Percentiles rank a stretch among this genome's conserved stretches.
These are phyloP conservation scores for Epichloe scottii DNA, from an alignment of 2,329 filamentous ascomycete species.

Conservation along the genomic window DNA sequence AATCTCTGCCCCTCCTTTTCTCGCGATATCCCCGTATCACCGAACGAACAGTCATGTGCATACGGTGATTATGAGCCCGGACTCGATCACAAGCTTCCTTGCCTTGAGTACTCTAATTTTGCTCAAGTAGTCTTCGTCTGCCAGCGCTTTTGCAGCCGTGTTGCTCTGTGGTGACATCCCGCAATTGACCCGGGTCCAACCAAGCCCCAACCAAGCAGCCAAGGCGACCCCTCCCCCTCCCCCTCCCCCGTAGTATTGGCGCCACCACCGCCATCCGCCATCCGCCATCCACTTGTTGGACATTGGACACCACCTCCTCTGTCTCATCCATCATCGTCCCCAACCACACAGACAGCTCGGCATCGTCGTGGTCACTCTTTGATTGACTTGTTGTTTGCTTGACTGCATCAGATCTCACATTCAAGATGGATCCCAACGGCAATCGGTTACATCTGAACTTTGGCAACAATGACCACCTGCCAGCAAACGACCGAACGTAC, in stretches of 20 bases:
- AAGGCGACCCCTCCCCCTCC: not conserved
- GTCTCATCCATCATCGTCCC: not conserved
- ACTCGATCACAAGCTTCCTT: too few species aligned
- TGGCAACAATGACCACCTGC: constrained; percentile 51
- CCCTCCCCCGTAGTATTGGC: not conserved
- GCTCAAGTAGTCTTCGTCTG: too few species aligned
- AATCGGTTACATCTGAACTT: constrained; percentile 56
- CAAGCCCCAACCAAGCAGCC: not conserved
- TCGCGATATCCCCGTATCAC: too few species aligned
- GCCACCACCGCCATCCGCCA: not conserved
- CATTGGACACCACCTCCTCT: not conserved
- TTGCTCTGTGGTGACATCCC: not conserved
- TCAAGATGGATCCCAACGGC: constrained; percentile 40
- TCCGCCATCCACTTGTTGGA: not conserved
- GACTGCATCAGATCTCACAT: not conserved
- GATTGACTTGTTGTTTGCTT: too few species aligned
- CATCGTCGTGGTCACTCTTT: too few species aligned
- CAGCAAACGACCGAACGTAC: constrained; percentile 54
- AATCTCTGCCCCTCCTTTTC: not conserved
- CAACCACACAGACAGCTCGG: too few species aligned
- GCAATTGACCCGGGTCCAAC: not conserved
- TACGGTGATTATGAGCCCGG: too few species aligned
- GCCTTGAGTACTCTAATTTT: too few species aligned
- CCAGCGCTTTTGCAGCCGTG: not conserved
- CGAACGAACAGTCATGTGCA: too few species aligned